Conservation (phyloP, 208 protist genomes). For the Wallacemonas rigidus region DNA sequence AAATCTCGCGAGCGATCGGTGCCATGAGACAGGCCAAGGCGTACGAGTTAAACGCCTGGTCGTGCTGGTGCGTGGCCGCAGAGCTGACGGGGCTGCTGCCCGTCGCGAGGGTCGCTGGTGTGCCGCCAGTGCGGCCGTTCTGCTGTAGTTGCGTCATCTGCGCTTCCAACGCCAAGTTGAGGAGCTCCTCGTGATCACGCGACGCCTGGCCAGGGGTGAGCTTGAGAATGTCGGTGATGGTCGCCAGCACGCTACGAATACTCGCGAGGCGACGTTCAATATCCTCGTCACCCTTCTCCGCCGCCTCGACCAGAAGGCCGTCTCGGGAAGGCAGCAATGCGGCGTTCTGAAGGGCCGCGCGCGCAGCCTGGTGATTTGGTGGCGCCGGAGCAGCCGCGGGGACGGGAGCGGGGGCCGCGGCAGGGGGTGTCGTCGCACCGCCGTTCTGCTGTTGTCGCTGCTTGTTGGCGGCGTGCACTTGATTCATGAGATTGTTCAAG, state of each 20-base stretch:
- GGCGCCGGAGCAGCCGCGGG: constrained; percentile 9
- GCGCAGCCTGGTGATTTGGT: constrained; percentile 31
- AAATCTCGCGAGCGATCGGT: constrained; percentile 65
- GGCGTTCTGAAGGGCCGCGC: constrained; percentile 63
- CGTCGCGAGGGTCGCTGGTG: not conserved
- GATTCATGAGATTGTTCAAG: constrained; percentile 15
- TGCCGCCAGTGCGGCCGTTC: not conserved
- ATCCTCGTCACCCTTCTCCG: constrained; percentile 64
- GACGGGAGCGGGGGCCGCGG: not conserved
- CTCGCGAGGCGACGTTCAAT: constrained; percentile 54
- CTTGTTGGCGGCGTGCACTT: constrained; percentile 14
- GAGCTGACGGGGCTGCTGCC: constrained; percentile 15
- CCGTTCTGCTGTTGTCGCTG: constrained; percentile 16
- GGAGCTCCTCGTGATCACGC: constrained; percentile 77
- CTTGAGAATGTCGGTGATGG: constrained; percentile 72
- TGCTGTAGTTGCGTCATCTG: constrained; percentile 90
- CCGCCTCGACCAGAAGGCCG: constrained; percentile 64
- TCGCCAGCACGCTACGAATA: constrained; percentile 64
- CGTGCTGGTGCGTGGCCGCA: constrained; percentile 6
- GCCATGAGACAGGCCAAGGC: constrained; percentile 50
- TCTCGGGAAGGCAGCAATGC: constrained; percentile 71
- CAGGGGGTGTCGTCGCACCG: not conserved
- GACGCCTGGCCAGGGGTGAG: constrained; percentile 68
- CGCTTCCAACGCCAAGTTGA: constrained; percentile 82
- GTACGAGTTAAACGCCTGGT: constrained; percentile 71